phyloP scores from a whole-genome alignment of 192 early-diverging fungal genomes.

The Coemansia sp. region DNA sequence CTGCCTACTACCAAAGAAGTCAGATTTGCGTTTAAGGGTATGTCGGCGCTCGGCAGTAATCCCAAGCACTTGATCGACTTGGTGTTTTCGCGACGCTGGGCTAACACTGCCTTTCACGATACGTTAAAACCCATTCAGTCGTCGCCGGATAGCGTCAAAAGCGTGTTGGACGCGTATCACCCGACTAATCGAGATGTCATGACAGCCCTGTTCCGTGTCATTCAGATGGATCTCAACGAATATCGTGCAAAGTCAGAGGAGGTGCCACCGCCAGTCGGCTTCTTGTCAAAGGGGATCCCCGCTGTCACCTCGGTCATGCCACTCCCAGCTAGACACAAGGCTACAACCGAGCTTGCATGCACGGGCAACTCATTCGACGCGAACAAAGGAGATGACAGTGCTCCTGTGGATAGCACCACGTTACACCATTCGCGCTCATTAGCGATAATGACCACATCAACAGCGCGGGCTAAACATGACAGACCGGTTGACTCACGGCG shows the following conservation, averaged over 20 bases:
- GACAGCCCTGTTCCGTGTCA: slow-evolving; percentile 28
- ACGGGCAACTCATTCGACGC: too few species aligned
- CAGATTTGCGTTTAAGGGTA: slow-evolving; percentile 41
- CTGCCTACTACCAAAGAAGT: slow-evolving; percentile 51
- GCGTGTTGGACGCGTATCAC: neutral
- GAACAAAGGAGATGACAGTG: neutral
- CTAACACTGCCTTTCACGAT: slow-evolving; percentile 22
- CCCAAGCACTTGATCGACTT: slow-evolving; percentile 44
- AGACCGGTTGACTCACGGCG: too few species aligned
- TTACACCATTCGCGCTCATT: slow-evolving; percentile 12
- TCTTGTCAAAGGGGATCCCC: too few species aligned
- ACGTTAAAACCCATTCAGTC: too few species aligned
- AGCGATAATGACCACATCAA: neutral
- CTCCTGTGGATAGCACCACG: neutral
- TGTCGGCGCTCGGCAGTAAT: slow-evolving; percentile 41
- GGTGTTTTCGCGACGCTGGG: slow-evolving; percentile 48
- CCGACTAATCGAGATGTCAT: slow-evolving; percentile 37
- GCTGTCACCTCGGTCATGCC: too few species aligned
- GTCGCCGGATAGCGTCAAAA: neutral
- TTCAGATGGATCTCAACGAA: slow-evolving; percentile 22
- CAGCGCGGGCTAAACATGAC: too few species aligned
- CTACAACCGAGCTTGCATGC: too few species aligned
- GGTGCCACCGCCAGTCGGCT: neutral
- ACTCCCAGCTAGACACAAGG: too few species aligned
- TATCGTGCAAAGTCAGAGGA: neutral